Conservation (phyloP, 108 stramenopile species). For the Nitzschia sp. region DNA sequence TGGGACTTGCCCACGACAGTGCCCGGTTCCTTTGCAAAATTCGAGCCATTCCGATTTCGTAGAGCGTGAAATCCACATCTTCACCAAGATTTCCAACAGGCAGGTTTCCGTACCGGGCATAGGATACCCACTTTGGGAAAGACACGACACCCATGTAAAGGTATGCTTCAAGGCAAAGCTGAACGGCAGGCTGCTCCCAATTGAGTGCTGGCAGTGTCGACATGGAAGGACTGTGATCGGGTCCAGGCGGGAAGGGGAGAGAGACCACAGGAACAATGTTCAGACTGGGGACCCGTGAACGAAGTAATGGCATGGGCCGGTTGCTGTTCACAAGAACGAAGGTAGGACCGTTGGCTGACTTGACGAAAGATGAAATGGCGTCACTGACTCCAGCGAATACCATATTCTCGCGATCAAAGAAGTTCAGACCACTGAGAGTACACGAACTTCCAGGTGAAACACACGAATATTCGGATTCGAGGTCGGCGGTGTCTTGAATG, state of each 20-base stretch:
- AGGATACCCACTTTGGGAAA: constrained; percentile 79
- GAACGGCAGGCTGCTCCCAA: constrained; percentile 91
- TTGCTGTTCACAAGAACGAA: constrained; percentile 75
- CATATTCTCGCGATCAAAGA: constrained; percentile 59
- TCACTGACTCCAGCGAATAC: constrained; percentile 78
- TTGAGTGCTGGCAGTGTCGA: constrained; percentile 83
- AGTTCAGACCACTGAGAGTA: constrained; percentile 51
- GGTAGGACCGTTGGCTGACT: constrained; percentile 87
- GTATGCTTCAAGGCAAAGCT: constrained; percentile 77
- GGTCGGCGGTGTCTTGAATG: constrained; percentile 57
- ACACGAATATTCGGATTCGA: constrained; percentile 66
- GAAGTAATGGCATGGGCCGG: constrained; percentile 53
- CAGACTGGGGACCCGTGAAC: constrained; percentile 72
- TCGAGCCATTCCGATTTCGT: constrained; percentile 84
- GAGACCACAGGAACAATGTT: constrained; percentile 84
- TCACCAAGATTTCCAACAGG: constrained; percentile 92
- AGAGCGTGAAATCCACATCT: constrained; percentile 78
- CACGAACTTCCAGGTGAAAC: constrained; percentile 55
- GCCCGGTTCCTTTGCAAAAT: constrained; percentile 79
- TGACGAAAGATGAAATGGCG: constrained; percentile 59
- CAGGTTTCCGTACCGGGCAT: constrained; percentile 85
- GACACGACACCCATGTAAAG: constrained; percentile 82
- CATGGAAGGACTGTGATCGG: constrained; percentile 78
- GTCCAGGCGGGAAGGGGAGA: constrained; percentile 84
- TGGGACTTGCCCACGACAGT: constrained; percentile 91